Evolutionary conservation across 75 land plant species (phyloP), one percentile per base, ranked within the genome.

Genomic region (Sequoiadendron giganteum): DNA sequence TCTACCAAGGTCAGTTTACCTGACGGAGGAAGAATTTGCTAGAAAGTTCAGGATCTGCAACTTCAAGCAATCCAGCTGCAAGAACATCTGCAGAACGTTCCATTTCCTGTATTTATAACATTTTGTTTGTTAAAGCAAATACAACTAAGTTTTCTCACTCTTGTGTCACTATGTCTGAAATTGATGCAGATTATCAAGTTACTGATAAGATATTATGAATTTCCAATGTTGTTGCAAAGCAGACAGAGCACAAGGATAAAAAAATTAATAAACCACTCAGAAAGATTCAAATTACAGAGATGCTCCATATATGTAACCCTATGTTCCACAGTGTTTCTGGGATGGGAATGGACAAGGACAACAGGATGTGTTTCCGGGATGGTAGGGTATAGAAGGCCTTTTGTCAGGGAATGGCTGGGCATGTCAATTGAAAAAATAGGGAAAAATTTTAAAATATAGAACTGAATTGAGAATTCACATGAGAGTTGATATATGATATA

Each of bases 11-110:
- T 78, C 28, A 43, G 6, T 28, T 86, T 87, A 96, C 98, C 96
- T 92, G 93, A 78, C 93, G 94, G 34, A 96, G 88, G 90, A 93
- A 98, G 87, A 91, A 98, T 91, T 90, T 96, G 88, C 84, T 90
- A 45, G 97, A 94, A 85, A 97, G 94, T 56, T 96, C 90, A 79
- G 99, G 99, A 88, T 98, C 94, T 73, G 99, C 90, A 88, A 96
- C 88, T 86, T 98, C 99, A 77, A 98, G 95, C 83, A 98, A 89
- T 42, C 99, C 99, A 43, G 99, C 98, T 85, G 99, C 99, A 81
- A 98, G 94, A 25, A 98, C 93, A 93, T 98, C 99, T 86, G 97
- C 94, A 89, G 99, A 98, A 25, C 95, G 95, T 77, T 94, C 95
- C 97, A 98, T 95, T 87, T 98, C 99, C 99, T 98, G 93, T 61